Percentiles rank a stretch among this genome's conserved stretches.
Evolutionary conservation across 768 basidiomycete genomes (phyloP).

Genomic region (Pluteus cervinus): DNA sequence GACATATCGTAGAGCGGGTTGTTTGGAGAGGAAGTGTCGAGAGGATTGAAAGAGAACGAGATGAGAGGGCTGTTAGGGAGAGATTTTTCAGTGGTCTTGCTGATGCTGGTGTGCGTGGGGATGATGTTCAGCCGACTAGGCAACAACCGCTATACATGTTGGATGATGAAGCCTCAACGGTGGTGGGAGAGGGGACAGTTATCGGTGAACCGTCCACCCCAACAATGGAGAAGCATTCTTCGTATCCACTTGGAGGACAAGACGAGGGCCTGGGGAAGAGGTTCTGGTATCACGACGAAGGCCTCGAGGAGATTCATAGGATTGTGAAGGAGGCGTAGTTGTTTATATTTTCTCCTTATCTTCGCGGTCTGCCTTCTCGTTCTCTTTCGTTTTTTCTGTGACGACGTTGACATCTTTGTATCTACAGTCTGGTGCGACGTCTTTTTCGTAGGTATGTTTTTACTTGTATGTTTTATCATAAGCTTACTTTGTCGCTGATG

Average conservation of each 20-base stretch:
- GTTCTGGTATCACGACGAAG: slow-evolving; percentile 75
- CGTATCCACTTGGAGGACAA: slow-evolving; percentile 3
- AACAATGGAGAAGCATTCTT: too few relatives aligned
- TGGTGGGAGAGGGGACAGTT: slow-evolving; percentile 13
- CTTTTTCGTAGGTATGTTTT: too few relatives aligned
- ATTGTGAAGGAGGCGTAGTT: slow-evolving; percentile 52
- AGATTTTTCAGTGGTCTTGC: slow-evolving; percentile 28
- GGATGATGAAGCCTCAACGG: slow-evolving; percentile 15
- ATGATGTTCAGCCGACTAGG: not conserved
- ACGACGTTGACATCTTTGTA: too few relatives aligned
- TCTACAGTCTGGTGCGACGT: too few relatives aligned
- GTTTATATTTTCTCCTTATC: too few relatives aligned
- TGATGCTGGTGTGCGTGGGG: slow-evolving; percentile 11
- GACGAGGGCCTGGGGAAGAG: slow-evolving; percentile 19
- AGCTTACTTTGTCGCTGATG: too few relatives aligned
- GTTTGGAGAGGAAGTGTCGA: slow-evolving; percentile 74
- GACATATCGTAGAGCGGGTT: slow-evolving; percentile 68
- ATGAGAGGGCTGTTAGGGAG: slow-evolving; percentile 43
- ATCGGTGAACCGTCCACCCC: too few relatives aligned
- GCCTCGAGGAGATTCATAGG: slow-evolving; percentile 64
- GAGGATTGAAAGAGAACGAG: slow-evolving; percentile 46
- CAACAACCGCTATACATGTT: slow-evolving; percentile 28
- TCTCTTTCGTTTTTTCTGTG: too few relatives aligned
- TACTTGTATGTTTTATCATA: too few relatives aligned
- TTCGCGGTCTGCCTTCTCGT: too few relatives aligned